These are phyloP conservation scores for Globisporangium cederbergense DNA, from an alignment of 352 stramenopile genomes.

Conservation along the genomic window DNA sequence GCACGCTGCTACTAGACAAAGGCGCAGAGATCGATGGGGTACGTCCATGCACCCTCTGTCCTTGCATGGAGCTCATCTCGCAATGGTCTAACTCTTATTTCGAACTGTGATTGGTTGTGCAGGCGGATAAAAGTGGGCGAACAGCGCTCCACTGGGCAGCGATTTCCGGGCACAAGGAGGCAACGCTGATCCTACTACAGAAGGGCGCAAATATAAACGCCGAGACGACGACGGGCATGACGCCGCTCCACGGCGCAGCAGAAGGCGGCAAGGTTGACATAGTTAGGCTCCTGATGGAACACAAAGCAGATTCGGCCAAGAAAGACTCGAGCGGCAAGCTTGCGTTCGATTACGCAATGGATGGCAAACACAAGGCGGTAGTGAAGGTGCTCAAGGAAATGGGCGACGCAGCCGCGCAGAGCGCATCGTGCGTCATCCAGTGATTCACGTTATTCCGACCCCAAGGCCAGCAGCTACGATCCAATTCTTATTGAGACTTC, in stretches of 20 bases:
- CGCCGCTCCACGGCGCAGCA: slow-evolving; percentile 82
- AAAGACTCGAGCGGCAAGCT: slow-evolving; percentile 91
- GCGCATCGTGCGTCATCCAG: slow-evolving; percentile 82
- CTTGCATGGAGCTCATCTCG: no score
- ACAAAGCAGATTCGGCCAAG: slow-evolving; percentile 84
- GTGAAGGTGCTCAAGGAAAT: slow-evolving; percentile 92
- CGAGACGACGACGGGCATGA: slow-evolving; percentile 89
- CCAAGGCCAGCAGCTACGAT: slow-evolving; percentile 1
- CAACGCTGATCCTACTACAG: slow-evolving; percentile 77
- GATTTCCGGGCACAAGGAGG: slow-evolving; percentile 92
- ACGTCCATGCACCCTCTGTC: slow-evolving; percentile 14
- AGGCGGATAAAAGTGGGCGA: slow-evolving; percentile 91
- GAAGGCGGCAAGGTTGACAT: slow-evolving; percentile 91
- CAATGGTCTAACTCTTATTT: not conserved
- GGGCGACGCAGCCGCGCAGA: slow-evolving; percentile 85
- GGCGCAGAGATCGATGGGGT: slow-evolving; percentile 86
- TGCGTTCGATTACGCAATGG: slow-evolving; percentile 90
- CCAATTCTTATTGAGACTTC: slow-evolving; percentile 5
- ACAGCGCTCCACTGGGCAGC: slow-evolving; percentile 91
- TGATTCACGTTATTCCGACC: slow-evolving; percentile 23
- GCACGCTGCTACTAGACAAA: slow-evolving; percentile 82
- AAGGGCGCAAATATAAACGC: slow-evolving; percentile 88
- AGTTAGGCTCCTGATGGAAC: slow-evolving; percentile 89
- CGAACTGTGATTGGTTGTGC: not conserved
- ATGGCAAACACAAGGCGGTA: slow-evolving; percentile 90